Base-by-base conservation (phyloP, 495 filamentous ascomycete genomes). In the Trichoderma gamsii region DNA sequence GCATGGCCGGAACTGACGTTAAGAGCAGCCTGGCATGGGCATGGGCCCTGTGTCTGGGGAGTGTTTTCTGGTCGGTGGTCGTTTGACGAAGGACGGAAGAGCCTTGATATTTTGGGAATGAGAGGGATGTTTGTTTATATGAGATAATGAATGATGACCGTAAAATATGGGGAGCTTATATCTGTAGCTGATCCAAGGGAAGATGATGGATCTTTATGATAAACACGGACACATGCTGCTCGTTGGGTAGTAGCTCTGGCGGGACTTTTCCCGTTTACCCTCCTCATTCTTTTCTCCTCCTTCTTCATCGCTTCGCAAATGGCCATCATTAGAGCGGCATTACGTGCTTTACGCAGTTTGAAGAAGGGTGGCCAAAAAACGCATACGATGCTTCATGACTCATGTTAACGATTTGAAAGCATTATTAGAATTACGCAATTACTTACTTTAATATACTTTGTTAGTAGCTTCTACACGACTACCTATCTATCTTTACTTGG, bases 1-100 rank as follows among this genome's bases (percentile, higher is more conserved):
- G 69, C 49, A 66, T 61, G 25, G 27, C 25, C 13, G 56, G 56
- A 72, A 59, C 41, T 72, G 4, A 61, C 56, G 11, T 25, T 13
- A 23, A 2, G 8, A 61, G 25, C 11, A 13, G 25, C 25, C 9
- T 61, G 25, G 27, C 56, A 27, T 61, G 56, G 56, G 56, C 56
- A 21, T 61, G 56, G 56, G 16, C 25, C 56, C 25, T 61, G 11
- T 32, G 27, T 18, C 4, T 61, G 7, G 56, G 56, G 13, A 32
- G 25, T 9, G 16, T 61, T 61, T 23, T 61, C 23, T 61, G 56
- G 56, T 13, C 35, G 11, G 2, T 27, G 56, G 12, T 32, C 12
- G 56, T 61, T 32, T 61, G 8, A 61, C 6, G 25, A 56, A 56
- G 21, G 8, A 25, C n/a, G 2, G 16, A 11, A 11, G n/a, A 12